Conservation (phyloP, 371 early-diverging fungal genomes). For the Syncephalastrum sp. region DNA sequence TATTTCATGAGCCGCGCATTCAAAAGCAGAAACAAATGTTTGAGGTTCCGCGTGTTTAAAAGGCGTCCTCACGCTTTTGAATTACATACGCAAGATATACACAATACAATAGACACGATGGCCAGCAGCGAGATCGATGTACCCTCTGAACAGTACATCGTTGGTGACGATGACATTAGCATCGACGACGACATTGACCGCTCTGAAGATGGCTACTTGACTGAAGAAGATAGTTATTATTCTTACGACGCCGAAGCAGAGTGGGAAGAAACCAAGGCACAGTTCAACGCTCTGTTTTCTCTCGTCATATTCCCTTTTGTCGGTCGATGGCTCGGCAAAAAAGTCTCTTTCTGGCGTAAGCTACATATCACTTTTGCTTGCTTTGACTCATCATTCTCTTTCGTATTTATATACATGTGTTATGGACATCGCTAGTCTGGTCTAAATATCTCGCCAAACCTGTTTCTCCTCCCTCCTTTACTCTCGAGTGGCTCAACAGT, state of each 20-base stretch:
- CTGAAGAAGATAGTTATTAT: constrained; percentile 23
- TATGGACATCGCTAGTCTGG: constrained; percentile 16
- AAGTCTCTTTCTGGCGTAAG: constrained; percentile 59
- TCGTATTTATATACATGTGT: too few relatives aligned
- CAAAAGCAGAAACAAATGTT: too few relatives aligned
- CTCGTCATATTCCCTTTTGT: constrained; percentile 59
- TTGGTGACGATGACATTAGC: constrained; percentile 24
- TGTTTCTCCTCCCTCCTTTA: constrained; percentile 7
- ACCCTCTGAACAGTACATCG: too few relatives aligned
- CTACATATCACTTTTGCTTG: not conserved
- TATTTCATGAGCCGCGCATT: too few relatives aligned
- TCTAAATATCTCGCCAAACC: constrained; percentile 19
- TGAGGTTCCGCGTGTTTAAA: too few relatives aligned
- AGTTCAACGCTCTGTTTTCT: constrained; percentile 52
- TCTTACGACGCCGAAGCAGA: constrained; percentile 55
- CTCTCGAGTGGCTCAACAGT: constrained; percentile 17
- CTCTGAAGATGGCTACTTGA: constrained; percentile 18
- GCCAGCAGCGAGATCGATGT: too few relatives aligned
- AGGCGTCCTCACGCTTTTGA: too few relatives aligned
- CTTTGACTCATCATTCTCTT: too few relatives aligned
- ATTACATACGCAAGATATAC: too few relatives aligned
- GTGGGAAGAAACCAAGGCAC: constrained; percentile 66
- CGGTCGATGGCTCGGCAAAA: constrained; percentile 62
- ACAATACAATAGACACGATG: too few relatives aligned
- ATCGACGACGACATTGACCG: constrained; percentile 23